These are phyloP conservation scores for Vaccinium vitisidaea DNA, from an alignment of 148 eudicot species.

Conservation along the genomic window DNA sequence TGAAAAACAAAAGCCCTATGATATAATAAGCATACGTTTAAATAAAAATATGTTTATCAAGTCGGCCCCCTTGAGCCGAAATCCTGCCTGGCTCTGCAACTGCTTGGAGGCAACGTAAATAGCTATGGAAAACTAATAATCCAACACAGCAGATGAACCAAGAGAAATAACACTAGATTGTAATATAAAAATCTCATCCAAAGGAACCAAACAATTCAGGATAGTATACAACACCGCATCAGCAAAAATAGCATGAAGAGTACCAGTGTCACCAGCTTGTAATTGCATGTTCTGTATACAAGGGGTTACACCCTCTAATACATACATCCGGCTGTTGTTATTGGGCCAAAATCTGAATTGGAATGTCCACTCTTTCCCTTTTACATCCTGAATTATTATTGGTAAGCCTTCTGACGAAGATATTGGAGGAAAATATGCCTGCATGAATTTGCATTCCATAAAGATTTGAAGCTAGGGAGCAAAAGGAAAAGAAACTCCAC, in stretches of 20 bases:
- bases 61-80: too few relatives aligned
- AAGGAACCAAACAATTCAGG: background rate
- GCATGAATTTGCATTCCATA: slow-evolving; percentile 24
- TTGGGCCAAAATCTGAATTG: slow-evolving; percentile 99
- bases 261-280: slow-evolving; percentile 99
- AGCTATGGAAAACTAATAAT: background rate
- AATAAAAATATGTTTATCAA: too few relatives aligned
- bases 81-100: too few relatives aligned
- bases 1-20: too few relatives aligned
- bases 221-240: background rate
- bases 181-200: background rate
- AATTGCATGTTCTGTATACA: slow-evolving; percentile 94
- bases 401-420: slow-evolving; percentile 93
- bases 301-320: slow-evolving; percentile 96
- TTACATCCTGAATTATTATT: slow-evolving; percentile 79
- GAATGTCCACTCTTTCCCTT: slow-evolving; percentile 97
- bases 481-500: background rate
- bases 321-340: slow-evolving; percentile 98
- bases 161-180: slow-evolving; percentile 13
- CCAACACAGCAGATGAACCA: background rate
- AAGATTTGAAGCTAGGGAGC: background rate
- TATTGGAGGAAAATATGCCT: slow-evolving; percentile 94
- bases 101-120: background rate
- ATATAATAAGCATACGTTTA: too few relatives aligned
- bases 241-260: slow-evolving; percentile 16